These are phyloP conservation scores for Penicillium sp. DNA, from an alignment of 2,329 filamentous ascomycete genomes.

Conservation along the genomic window DNA sequence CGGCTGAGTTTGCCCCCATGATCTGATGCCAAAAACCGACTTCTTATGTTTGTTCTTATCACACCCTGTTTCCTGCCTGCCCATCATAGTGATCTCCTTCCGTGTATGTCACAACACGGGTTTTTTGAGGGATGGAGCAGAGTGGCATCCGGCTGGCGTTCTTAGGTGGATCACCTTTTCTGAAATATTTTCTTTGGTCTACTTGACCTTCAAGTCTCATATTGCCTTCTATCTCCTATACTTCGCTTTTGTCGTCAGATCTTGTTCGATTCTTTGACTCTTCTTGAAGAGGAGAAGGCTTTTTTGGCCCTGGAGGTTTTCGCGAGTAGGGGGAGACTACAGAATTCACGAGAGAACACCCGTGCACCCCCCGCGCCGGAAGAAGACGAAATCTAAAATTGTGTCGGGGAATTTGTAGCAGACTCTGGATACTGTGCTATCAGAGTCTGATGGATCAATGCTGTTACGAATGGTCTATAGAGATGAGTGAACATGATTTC, in stretches of 20 bases:
- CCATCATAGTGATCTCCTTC: slow-evolving; percentile 30
- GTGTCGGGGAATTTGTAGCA: slow-evolving; percentile 19
- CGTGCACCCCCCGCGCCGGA: slow-evolving; percentile 6
- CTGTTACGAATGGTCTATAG: slow-evolving; percentile 40
- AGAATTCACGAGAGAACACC: slow-evolving; percentile 8
- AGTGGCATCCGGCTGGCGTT: slow-evolving; percentile 42
- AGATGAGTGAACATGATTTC: slow-evolving; percentile 34
- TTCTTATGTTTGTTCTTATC: slow-evolving; percentile 29
- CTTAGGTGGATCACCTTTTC: slow-evolving; percentile 34
- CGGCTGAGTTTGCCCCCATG: slow-evolving; percentile 7
- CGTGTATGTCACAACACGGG: slow-evolving; percentile 27
- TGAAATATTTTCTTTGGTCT: slow-evolving; percentile 15
- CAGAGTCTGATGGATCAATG: slow-evolving; percentile 31
- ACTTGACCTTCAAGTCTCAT: slow-evolving; percentile 24
- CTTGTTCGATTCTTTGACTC: slow-evolving; percentile 9
- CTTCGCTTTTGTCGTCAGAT: slow-evolving; percentile 20
- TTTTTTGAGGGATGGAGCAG: slow-evolving; percentile 32
- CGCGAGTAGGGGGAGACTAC: slow-evolving; percentile 12
- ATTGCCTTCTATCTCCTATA: slow-evolving; percentile 23
- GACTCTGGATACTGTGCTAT: slow-evolving; percentile 15
- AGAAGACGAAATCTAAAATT: slow-evolving; percentile 12
- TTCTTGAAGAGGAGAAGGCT: slow-evolving; percentile 5
- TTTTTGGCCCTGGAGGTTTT: slow-evolving; percentile 13
- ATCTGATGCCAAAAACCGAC: slow-evolving; percentile 25
- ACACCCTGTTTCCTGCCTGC: slow-evolving; percentile 29